These are phyloP conservation scores for Wickerhamomyces strasburgensis DNA, from an alignment of 805 yeast species.

Conservation along the genomic window DNA sequence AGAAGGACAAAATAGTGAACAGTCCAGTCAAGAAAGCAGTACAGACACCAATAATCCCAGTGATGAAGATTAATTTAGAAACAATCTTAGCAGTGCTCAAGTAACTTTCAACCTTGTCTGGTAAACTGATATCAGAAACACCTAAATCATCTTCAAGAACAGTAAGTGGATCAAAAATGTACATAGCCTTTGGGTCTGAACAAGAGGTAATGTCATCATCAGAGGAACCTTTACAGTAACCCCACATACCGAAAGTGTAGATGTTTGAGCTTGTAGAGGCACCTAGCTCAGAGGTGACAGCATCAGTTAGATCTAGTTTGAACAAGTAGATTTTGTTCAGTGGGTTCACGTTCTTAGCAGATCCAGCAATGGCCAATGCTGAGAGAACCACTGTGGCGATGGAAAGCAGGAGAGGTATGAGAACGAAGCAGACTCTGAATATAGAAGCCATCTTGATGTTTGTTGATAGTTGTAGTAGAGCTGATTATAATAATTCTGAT, in stretches of 20 bases:
- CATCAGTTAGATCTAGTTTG: constrained; percentile 37
- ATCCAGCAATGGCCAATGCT: constrained; percentile 49
- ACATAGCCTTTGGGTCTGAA: constrained; percentile 49
- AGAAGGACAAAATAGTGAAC: constrained; percentile 39
- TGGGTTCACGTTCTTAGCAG: constrained; percentile 37
- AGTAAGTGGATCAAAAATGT: constrained; percentile 48
- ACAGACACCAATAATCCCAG: constrained; percentile 45
- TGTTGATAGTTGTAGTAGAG: not conserved
- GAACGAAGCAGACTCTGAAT: constrained; percentile 24
- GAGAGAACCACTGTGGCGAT: constrained; percentile 42
- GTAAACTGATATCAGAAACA: constrained; percentile 35
- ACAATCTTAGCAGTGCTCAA: constrained; percentile 39
- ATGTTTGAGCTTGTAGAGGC: constrained; percentile 37
- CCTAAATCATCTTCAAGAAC: constrained; percentile 24
- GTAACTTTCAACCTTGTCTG: constrained; percentile 46
- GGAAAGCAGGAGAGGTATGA: constrained; percentile 29
- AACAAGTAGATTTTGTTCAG: constrained; percentile 43
- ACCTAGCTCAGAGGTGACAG: constrained; percentile 10
- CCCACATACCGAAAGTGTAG: constrained; percentile 58
- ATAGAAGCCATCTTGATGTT: constrained; percentile 18
- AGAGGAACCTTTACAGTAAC: constrained; percentile 49
- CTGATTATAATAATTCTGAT: too few relatives aligned
- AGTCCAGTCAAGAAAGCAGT: constrained; percentile 38
- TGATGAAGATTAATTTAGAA: constrained; percentile 55
- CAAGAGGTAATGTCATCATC: constrained; percentile 41